Evolutionary conservation across 2,329 filamentous ascomycete genomes (phyloP).

Genomic region (Fusarium sp.): DNA sequence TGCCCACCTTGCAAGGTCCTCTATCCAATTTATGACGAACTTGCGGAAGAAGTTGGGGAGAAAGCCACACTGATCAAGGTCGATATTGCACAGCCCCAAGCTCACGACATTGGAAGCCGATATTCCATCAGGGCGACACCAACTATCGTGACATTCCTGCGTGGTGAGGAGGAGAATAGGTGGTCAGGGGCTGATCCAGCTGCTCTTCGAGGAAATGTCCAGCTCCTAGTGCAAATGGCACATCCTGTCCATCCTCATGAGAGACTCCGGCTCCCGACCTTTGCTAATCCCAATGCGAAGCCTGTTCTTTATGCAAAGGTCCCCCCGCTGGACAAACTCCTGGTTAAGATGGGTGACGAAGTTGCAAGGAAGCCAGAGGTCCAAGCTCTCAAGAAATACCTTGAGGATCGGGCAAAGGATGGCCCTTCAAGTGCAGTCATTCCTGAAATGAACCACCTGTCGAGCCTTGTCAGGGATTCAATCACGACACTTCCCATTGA

Average conservation of each 20-base stretch:
- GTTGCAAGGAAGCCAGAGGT: constrained; percentile 68
- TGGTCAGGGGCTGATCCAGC: constrained; percentile 82
- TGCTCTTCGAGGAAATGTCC: constrained; percentile 75
- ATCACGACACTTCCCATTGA: constrained; percentile 67
- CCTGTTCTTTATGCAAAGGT: constrained; percentile 80
- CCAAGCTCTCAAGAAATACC: constrained; percentile 72
- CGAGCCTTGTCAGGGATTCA: constrained; percentile 66
- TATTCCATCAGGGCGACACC: constrained; percentile 82
- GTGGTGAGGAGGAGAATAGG: constrained; percentile 77
- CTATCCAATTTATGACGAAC: constrained; percentile 82
- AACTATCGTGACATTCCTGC: constrained; percentile 87
- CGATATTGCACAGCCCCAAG: constrained; percentile 74
- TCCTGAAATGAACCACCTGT: constrained; percentile 74
- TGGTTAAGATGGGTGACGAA: constrained; percentile 76
- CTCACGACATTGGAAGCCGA: constrained; percentile 69
- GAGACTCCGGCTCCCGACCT: constrained; percentile 73
- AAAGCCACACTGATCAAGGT: constrained; percentile 82
- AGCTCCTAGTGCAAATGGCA: constrained; percentile 78
- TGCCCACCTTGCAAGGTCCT: constrained; percentile 86
- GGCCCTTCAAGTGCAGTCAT: constrained; percentile 73
- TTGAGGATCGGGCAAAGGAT: constrained; percentile 67
- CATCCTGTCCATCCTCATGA: constrained; percentile 80
- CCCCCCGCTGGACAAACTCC: constrained; percentile 83
- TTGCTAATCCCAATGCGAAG: constrained; percentile 70
- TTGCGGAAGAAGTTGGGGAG: constrained; percentile 76